Evolutionary conservation across 2,329 filamentous ascomycete genomes (phyloP).

Genomic region (Thermoascus crustaceus): DNA sequence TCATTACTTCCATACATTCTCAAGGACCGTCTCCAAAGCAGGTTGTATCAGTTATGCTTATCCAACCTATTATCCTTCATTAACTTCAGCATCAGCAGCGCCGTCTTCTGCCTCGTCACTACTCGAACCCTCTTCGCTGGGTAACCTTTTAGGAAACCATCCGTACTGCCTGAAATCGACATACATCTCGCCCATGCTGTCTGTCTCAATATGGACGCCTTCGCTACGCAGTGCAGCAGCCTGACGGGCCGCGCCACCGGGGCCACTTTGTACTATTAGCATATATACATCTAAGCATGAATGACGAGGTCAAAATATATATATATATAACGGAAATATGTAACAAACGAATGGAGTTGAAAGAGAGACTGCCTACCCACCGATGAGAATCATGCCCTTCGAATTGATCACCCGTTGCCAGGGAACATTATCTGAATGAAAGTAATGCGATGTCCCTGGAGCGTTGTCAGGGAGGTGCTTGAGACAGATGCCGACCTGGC

Average conservation of each 20-base stretch:
- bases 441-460: constrained; percentile 41
- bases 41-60: background rate
- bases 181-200: constrained; percentile 37
- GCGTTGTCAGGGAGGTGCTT: constrained; percentile 65
- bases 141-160: constrained; percentile 44
- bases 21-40: too few species aligned
- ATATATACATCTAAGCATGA: background rate
- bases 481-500: constrained; percentile 83
- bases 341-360: background rate
- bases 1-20: too few species aligned
- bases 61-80: background rate
- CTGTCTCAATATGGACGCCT: constrained; percentile 34
- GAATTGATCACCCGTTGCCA: constrained; percentile 93
- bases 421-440: constrained; percentile 71
- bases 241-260: constrained; percentile 36
- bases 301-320: too few species aligned
- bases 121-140: constrained; percentile 34
- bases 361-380: constrained; percentile 39
- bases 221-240: constrained; percentile 33
- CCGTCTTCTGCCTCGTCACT: constrained; percentile 9
- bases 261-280: constrained; percentile 23
- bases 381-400: constrained; percentile 80
- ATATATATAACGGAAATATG: too few species aligned
- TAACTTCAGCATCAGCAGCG: background rate
- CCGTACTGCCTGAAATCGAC: constrained; percentile 36